phyloP scores from a whole-genome alignment of 148 eudicot species.

The Amaranthus cruentus region DNA sequence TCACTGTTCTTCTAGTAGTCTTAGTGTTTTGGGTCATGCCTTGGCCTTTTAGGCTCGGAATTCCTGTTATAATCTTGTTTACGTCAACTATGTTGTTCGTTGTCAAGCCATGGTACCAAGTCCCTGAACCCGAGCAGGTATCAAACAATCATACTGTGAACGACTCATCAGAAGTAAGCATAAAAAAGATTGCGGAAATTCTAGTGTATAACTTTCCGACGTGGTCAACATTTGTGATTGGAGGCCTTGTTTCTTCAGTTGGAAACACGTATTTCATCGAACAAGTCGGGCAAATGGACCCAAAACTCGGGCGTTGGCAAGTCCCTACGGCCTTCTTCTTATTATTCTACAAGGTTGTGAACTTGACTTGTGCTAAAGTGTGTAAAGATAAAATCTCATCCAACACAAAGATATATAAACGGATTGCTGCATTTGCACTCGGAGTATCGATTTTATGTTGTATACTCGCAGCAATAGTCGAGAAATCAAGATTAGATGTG shows the following conservation, averaged over 20 bases:
- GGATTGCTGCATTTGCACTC: constrained; percentile 20
- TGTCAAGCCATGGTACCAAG: neutral
- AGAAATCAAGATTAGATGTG: constrained; percentile 18
- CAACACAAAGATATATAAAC: neutral
- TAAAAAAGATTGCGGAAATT: constrained; percentile 17
- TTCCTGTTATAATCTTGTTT: neutral
- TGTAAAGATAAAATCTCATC: neutral
- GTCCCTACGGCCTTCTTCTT: constrained; percentile 20
- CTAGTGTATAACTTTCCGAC: constrained; percentile 29
- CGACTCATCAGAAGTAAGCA: no score
- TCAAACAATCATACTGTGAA: neutral
- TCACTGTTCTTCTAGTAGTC: neutral
- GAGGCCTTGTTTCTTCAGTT: constrained; percentile 29
- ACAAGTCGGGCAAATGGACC: constrained; percentile 29
- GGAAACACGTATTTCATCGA: constrained; percentile 38
- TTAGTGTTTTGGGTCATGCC: constrained; percentile 8
- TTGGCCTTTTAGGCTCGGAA: neutral
- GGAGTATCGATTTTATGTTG: constrained; percentile 27
- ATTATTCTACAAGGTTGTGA: neutral
- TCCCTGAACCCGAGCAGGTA: neutral
- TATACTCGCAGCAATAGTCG: constrained; percentile 31
- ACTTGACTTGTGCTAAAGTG: neutral
- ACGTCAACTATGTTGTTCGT: neutral
- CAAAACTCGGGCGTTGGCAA: constrained; percentile 17
- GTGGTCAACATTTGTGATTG: constrained; percentile 29